These are phyloP conservation scores for Microcyclosporella mali DNA, from an alignment of 2,329 filamentous ascomycete species.

Conservation along the genomic window DNA sequence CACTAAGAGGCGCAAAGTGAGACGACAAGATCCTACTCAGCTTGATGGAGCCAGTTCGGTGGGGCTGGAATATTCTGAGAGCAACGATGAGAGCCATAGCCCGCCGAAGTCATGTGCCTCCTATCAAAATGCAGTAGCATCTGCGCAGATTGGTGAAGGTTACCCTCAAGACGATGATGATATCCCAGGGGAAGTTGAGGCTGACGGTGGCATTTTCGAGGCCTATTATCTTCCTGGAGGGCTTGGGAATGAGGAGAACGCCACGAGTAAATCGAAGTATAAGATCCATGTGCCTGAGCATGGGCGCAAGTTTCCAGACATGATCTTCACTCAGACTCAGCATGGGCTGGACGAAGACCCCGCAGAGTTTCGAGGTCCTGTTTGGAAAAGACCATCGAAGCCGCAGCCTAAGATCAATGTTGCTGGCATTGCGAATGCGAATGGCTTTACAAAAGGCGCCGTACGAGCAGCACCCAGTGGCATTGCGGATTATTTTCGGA, in stretches of 20 bases:
- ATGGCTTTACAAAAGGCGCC: slow-evolving; percentile 1
- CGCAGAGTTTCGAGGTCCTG: slow-evolving; percentile 41
- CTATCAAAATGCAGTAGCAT: slow-evolving; percentile 3
- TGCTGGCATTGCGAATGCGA: slow-evolving; percentile 6
- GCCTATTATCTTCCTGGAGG: slow-evolving; percentile 26
- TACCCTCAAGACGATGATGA: slow-evolving; percentile 7
- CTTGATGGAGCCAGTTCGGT: slow-evolving; percentile 23
- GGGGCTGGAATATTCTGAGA: slow-evolving; percentile 15
- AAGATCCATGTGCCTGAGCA: slow-evolving; percentile 40
- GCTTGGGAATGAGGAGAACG: slow-evolving; percentile 12
- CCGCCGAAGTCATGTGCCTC: slow-evolving; percentile 10
- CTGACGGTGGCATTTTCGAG: slow-evolving; percentile 2
- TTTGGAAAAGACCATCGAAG: slow-evolving; percentile 40
- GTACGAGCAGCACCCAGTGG: slow-evolving; percentile 3
- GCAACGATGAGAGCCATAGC: slow-evolving; percentile 18
- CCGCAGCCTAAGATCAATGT: slow-evolving; percentile 15
- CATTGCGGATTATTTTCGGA: slow-evolving; percentile 16
- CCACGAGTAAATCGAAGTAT: slow-evolving; percentile 34
- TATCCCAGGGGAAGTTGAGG: slow-evolving; percentile 10
- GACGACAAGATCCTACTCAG: slow-evolving; percentile 12
- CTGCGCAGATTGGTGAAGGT: slow-evolving; percentile 6
- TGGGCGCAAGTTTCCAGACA: slow-evolving; percentile 36
- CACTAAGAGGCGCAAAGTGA: slow-evolving; percentile 26
- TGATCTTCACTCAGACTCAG: slow-evolving; percentile 42
- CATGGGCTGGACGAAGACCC: slow-evolving; percentile 35